A percentile compares a stretch with the other conserved stretches of the same genome.
phyloP scores from a whole-genome alignment of 305 asterid genomes.

The Plantago coronopus region DNA sequence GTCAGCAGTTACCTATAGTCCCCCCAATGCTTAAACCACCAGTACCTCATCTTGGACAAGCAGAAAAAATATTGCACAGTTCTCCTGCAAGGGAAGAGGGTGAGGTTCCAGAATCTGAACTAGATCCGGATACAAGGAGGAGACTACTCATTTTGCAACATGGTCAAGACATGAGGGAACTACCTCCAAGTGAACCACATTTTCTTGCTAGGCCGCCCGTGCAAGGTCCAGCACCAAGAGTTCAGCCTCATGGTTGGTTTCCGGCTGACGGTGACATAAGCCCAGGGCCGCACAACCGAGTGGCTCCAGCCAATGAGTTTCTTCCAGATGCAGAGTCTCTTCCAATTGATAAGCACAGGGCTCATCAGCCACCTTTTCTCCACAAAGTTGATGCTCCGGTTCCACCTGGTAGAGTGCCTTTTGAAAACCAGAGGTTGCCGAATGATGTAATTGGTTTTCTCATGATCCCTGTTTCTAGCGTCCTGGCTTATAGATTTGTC shows the following conservation, averaged over 20 bases:
- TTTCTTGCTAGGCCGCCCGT: constrained; percentile 58
- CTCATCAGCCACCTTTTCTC: constrained; percentile 58
- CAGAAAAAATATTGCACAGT: constrained; percentile 52
- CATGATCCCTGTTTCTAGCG: constrained; percentile 12
- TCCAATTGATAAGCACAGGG: constrained; percentile 55
- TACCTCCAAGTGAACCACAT: constrained; percentile 57
- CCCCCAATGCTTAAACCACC: constrained; percentile 47
- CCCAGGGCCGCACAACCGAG: constrained; percentile 52
- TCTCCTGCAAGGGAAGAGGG: constrained; percentile 99
- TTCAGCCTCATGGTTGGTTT: constrained; percentile 72
- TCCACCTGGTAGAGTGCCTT: constrained; percentile 56
- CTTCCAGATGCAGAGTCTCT: constrained; percentile 49
- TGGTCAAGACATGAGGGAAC: constrained; percentile 89
- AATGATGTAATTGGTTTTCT: constrained; percentile 55
- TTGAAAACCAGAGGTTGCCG: constrained; percentile 61
- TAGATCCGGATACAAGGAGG: constrained; percentile 98
- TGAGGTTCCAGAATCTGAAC: constrained; percentile 95
- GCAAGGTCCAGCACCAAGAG: constrained; percentile 58
- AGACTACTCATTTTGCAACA: constrained; percentile 93
- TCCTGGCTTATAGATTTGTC: constrained; percentile 13
- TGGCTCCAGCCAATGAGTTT: constrained; percentile 53
- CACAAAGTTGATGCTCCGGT: constrained; percentile 57
- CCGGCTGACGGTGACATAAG: constrained; percentile 80
- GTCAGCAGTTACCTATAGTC: constrained; percentile 63
- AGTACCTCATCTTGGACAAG: constrained; percentile 46